Evolutionary conservation across 2,329 filamentous ascomycete species (phyloP).

Genomic region (Diaporthe nobilis): DNA sequence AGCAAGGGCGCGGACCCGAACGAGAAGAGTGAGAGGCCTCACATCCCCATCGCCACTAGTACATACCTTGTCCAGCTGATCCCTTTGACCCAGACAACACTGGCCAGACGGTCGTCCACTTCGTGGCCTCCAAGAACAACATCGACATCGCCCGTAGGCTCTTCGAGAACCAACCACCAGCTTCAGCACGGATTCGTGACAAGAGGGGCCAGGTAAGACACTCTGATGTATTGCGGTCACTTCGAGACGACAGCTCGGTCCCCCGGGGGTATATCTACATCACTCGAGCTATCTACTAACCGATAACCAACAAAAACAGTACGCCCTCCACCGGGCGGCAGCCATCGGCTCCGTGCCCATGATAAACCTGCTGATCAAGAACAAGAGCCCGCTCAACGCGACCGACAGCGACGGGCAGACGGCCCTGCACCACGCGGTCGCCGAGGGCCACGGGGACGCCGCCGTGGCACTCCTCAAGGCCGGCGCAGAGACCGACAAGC

Average conservation of each 20-base stretch:
- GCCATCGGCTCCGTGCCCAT: slow-evolving; percentile 92
- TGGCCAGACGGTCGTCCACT: slow-evolving; percentile 89
- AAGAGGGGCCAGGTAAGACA: slow-evolving; percentile 73
- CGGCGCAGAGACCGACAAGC: slow-evolving; percentile 86
- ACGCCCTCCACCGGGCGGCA: slow-evolving; percentile 91
- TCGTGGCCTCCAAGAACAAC: slow-evolving; percentile 91
- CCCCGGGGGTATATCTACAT: not conserved
- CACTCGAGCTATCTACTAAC: not conserved
- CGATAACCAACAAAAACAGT: slow-evolving; percentile 57
- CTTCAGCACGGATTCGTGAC: slow-evolving; percentile 85
- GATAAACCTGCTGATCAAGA: slow-evolving; percentile 82
- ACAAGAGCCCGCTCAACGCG: slow-evolving; percentile 85
- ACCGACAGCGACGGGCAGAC: slow-evolving; percentile 88
- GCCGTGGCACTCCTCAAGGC: slow-evolving; percentile 86
- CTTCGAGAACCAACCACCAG: slow-evolving; percentile 77
- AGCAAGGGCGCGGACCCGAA: slow-evolving; percentile 80
- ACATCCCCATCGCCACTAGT: not conserved
- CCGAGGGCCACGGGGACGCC: slow-evolving; percentile 83
- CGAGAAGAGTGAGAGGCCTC: slow-evolving; percentile 71
- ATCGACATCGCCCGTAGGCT: slow-evolving; percentile 84
- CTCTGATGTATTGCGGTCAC: not conserved
- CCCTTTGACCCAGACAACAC: slow-evolving; percentile 65
- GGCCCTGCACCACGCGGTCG: slow-evolving; percentile 88
- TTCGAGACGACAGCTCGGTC: not conserved
- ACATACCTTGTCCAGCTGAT: slow-evolving; percentile 39